Percentiles rank a stretch among this genome's conserved stretches.
Evolutionary conservation across 1,284 basidiomycete species (phyloP).

Genomic region (Bondarzewia mesenterica): DNA sequence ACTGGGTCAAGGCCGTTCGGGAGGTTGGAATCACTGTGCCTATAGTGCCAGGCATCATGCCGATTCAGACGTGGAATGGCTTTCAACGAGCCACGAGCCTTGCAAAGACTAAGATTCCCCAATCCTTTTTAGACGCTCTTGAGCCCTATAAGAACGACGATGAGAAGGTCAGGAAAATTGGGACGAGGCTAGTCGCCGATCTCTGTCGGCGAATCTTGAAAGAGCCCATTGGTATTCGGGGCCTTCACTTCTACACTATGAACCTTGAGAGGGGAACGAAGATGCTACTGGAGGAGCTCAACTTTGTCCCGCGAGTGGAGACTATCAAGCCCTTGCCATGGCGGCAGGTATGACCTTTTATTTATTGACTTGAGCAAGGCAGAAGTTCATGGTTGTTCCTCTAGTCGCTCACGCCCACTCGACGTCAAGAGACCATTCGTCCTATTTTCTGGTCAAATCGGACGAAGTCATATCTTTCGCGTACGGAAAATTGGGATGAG

Average conservation of each 20-base stretch:
- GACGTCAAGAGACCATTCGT: constrained; percentile 83
- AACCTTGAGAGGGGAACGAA: constrained; percentile 95
- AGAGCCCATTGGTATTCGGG: constrained; percentile 76
- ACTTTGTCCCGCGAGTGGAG: constrained; percentile 78
- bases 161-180: constrained; percentile 83
- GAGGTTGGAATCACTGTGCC: constrained; percentile 87
- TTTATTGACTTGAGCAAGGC: neutral
- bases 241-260: constrained; percentile 96
- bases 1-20: constrained; percentile 80
- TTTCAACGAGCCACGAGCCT: constrained; percentile 90
- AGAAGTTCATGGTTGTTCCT: no score
- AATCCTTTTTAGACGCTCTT: constrained; percentile 71
- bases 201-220: constrained; percentile 79
- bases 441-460: constrained; percentile 97
- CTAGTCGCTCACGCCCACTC: constrained; percentile 81
- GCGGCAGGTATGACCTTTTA: constrained; percentile 59
- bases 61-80: constrained; percentile 97
- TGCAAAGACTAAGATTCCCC: constrained; percentile 81
- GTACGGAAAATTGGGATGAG: constrained; percentile 98
- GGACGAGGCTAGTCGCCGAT: constrained; percentile 82
- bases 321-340: constrained; percentile 87
- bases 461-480: constrained; percentile 83
- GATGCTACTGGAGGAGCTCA: constrained; percentile 85
- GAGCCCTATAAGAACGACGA: constrained; percentile 90
- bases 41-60: constrained; percentile 94